Conservation (phyloP, 352 stramenopile genomes). For the Phytophthora pini region DNA sequence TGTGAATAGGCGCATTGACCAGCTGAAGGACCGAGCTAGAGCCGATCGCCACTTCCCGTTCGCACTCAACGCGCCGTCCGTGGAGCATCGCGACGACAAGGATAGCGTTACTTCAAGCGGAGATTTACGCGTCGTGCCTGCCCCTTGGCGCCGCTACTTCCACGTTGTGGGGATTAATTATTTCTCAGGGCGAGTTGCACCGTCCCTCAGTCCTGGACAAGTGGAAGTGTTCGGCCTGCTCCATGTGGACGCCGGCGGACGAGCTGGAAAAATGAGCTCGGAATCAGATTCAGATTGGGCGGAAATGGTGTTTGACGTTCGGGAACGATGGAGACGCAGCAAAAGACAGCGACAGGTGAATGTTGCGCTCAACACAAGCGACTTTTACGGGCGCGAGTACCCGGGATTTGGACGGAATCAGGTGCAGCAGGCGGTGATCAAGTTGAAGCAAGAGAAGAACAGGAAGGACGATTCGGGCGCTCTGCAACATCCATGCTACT, state of each 20-base stretch:
- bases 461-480: background rate
- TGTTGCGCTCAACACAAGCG: slow-evolving; percentile 66
- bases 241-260: slow-evolving; percentile 48
- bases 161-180: slow-evolving; percentile 69
- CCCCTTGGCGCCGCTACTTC: slow-evolving; percentile 58
- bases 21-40: slow-evolving; percentile 35
- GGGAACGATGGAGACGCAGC: slow-evolving; percentile 70
- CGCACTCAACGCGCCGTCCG: slow-evolving; percentile 29
- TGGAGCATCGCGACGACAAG: slow-evolving; percentile 8
- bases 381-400: slow-evolving; percentile 72
- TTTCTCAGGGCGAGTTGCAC: slow-evolving; percentile 52
- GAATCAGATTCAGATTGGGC: slow-evolving; percentile 37
- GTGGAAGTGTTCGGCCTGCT: slow-evolving; percentile 66
- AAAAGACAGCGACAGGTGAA: slow-evolving; percentile 65
- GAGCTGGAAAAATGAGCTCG: slow-evolving; percentile 11
- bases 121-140: slow-evolving; percentile 50
- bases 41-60: slow-evolving; percentile 67
- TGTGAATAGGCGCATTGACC: slow-evolving; percentile 37
- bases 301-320: slow-evolving; percentile 66
- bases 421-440: slow-evolving; percentile 36
- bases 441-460: slow-evolving; percentile 32
- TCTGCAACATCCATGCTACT: slow-evolving; percentile 61
- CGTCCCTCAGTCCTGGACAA: slow-evolving; percentile 57
- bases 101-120: slow-evolving; percentile 38
- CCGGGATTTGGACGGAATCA: slow-evolving; percentile 43